Evolutionary conservation across 805 yeast genomes (phyloP).

Genomic region (Yamadazyma phyllophila): DNA sequence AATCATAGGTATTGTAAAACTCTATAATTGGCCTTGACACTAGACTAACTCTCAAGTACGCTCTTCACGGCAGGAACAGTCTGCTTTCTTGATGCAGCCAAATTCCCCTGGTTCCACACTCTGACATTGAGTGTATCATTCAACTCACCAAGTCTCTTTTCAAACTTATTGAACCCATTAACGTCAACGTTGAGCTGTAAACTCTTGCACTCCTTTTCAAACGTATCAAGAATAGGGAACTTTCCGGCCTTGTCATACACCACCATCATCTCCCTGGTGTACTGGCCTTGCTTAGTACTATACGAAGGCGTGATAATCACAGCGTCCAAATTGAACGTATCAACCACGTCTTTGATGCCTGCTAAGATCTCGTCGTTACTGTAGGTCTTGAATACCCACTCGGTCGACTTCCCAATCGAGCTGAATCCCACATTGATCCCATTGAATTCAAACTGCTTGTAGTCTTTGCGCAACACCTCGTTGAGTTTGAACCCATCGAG

Average conservation of each 20-base stretch:
- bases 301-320: conserved; percentile 39
- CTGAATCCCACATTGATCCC: conserved; percentile 64
- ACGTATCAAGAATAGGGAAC: conserved; percentile 1
- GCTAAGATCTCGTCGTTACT: conserved; percentile 20
- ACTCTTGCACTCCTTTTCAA: conserved; percentile 5
- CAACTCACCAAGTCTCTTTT: conserved; percentile 5
- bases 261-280: conserved; percentile 15
- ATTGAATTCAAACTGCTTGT: conserved; percentile 62
- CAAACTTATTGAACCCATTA: conserved; percentile 16
- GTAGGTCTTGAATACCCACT: conserved; percentile 45
- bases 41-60: conserved; percentile 6
- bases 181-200: conserved; percentile 27
- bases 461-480: conserved; percentile 79
- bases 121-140: conserved; percentile 15
- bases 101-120: conserved; percentile 47
- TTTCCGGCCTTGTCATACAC: neutral
- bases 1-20: too few species aligned
- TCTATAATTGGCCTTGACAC: too few species aligned
- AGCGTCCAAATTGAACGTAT: conserved; percentile 24
- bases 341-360: conserved; percentile 20
- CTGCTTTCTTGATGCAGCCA: conserved; percentile 76
- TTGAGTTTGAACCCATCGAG: conserved; percentile 54
- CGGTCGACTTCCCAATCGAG: conserved; percentile 63
- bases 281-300: conserved; percentile 29
- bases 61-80: conserved; percentile 65